Conservation (phyloP, 2,329 filamentous ascomycete species). For the Penicillium expansum region DNA sequence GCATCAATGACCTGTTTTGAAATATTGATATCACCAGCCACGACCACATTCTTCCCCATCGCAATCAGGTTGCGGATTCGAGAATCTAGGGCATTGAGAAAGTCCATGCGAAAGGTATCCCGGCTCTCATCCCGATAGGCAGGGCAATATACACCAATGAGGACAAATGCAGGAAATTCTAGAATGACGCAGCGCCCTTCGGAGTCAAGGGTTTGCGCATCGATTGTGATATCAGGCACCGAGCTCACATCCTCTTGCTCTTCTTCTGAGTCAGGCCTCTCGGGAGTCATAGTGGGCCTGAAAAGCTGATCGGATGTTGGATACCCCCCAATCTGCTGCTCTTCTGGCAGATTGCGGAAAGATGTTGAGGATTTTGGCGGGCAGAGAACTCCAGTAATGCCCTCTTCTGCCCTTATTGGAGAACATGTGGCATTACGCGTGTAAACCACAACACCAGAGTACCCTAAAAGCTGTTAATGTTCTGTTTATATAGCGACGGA, state of each 20-base stretch:
- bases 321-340: conserved; percentile 85
- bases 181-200: conserved; percentile 89
- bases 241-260: conserved; percentile 1
- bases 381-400: conserved; percentile 77
- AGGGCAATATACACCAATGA: conserved; percentile 89
- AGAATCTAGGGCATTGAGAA: conserved; percentile 74
- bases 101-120: conserved; percentile 77
- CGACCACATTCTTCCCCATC: conserved; percentile 78
- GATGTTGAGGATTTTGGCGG: conserved; percentile 67
- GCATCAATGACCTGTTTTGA: conserved; percentile 67
- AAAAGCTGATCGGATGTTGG: conserved; percentile 65
- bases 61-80: conserved; percentile 79
- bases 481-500: background rate
- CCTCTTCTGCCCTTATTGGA: conserved; percentile 88
- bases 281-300: background rate
- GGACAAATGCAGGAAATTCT: conserved; percentile 91
- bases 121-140: conserved; percentile 82
- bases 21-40: conserved; percentile 89
- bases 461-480: conserved; percentile 57
- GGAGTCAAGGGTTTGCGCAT: conserved; percentile 73
- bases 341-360: conserved; percentile 71
- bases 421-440: conserved; percentile 82
- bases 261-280: conserved; percentile 1
- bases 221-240: conserved; percentile 53
- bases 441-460: conserved; percentile 93